Conservation (phyloP, 2,329 filamentous ascomycete genomes). For the Aspergillus awamori region DNA sequence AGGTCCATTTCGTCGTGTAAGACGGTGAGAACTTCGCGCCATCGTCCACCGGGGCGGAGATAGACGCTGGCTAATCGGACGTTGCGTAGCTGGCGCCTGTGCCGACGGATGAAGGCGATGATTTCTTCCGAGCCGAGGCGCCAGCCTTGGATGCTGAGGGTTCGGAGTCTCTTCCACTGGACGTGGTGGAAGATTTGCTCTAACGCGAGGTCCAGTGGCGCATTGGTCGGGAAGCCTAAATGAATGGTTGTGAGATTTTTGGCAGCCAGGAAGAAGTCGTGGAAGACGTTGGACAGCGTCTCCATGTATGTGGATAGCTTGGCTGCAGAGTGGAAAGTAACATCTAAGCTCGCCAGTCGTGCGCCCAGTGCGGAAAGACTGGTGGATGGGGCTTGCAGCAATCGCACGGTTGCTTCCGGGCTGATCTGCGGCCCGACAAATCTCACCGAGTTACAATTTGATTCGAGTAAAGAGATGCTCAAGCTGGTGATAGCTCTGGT, state of each 20-base stretch:
- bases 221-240: conserved; percentile 63
- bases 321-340: conserved; percentile 63
- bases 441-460: conserved; percentile 59
- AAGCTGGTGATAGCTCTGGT: conserved; percentile 63
- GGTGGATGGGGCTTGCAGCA: conserved; percentile 52
- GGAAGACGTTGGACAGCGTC: conserved; percentile 61
- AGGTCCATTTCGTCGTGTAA: conserved; percentile 60
- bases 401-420: conserved; percentile 58
- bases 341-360: conserved; percentile 63
- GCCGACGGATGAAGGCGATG: conserved; percentile 58
- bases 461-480: conserved; percentile 58
- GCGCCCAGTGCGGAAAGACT: conserved; percentile 56
- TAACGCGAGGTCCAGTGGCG: conserved; percentile 59
- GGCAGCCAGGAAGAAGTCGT: conserved; percentile 60
- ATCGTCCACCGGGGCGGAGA: conserved; percentile 61
- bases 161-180: conserved; percentile 62
- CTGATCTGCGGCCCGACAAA: conserved; percentile 67
- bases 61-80: conserved; percentile 64
- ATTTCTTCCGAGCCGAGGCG: conserved; percentile 63
- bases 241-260: conserved; percentile 65
- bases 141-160: conserved; percentile 69
- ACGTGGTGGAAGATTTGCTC: conserved; percentile 66
- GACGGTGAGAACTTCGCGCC: conserved; percentile 62
- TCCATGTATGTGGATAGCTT: conserved; percentile 62
- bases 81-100: conserved; percentile 60